phyloP scores from a whole-genome alignment of 257 asterid genomes.

The Penstemon eatonii region DNA sequence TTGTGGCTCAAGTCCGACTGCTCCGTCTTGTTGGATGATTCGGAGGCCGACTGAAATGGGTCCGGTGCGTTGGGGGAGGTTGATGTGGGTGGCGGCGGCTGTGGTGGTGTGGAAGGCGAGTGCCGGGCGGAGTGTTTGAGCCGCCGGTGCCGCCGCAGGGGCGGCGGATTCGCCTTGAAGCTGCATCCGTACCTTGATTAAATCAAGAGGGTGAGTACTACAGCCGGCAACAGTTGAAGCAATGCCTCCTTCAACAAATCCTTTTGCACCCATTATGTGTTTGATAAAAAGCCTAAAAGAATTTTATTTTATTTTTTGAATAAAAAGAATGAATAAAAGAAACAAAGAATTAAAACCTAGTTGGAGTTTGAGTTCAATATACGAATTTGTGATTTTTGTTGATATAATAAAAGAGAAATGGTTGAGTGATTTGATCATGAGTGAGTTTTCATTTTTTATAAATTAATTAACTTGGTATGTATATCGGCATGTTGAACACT shows the following conservation, averaged over 20 bases:
- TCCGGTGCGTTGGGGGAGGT: constrained; percentile 56
- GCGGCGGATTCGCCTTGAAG: constrained; percentile 55
- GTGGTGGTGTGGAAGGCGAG: constrained; percentile 46
- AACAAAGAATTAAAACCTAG: too few relatives aligned
- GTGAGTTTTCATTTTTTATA: too few relatives aligned
- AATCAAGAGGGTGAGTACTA: constrained; percentile 51
- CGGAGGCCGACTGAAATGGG: constrained; percentile 64
- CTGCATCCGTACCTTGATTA: constrained; percentile 65
- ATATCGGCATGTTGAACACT: too few relatives aligned
- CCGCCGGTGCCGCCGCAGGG: background rate
- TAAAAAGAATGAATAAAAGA: background rate
- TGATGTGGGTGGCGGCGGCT: constrained; percentile 24
- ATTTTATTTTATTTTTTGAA: background rate
- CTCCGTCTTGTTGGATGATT: constrained; percentile 72
- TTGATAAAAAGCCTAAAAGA: background rate
- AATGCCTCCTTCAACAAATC: constrained; percentile 62
- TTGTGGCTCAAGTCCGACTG: background rate
- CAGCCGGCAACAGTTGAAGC: constrained; percentile 73
- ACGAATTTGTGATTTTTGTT: too few relatives aligned
- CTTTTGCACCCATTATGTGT: constrained; percentile 41
- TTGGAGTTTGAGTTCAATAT: too few relatives aligned
- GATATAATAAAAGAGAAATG: too few relatives aligned
- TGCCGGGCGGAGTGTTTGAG: constrained; percentile 53
- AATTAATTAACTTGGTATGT: too few relatives aligned
- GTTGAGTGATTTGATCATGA: too few relatives aligned